These are phyloP conservation scores for Saccharomyces kudriavzevii DNA, from an alignment of 805 yeast species.

Conservation along the genomic window DNA sequence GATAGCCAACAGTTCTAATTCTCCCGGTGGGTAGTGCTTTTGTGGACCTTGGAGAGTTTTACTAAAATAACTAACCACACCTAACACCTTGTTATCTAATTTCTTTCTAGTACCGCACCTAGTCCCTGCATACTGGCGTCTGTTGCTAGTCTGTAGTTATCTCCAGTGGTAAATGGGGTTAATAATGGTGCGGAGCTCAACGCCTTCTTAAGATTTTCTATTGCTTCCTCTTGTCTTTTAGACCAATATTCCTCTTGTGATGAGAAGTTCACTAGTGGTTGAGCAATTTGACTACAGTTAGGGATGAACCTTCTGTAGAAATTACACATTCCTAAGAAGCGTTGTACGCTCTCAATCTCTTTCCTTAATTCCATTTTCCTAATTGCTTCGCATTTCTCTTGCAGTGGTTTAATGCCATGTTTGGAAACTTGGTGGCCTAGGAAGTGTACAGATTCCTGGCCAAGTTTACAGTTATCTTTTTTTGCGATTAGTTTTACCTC, in stretches of 20 bases:
- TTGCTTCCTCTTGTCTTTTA: constrained; percentile 1
- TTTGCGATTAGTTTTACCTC: constrained; percentile 8
- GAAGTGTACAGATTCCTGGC: constrained; percentile 6
- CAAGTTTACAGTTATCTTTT: constrained; percentile 11
- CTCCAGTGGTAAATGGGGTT: constrained; percentile 2
- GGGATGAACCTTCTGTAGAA: constrained; percentile 13
- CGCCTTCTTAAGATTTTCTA: background rate
- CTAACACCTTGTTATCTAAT: constrained; percentile 3
- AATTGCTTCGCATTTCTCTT: constrained; percentile 12
- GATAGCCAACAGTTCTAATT: constrained; percentile 11
- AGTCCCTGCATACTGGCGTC: constrained; percentile 10
- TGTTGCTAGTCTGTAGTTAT: constrained; percentile 6
- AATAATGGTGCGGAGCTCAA: constrained; percentile 2
- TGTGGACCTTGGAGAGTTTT: constrained; percentile 6
- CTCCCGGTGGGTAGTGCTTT: constrained; percentile 8
- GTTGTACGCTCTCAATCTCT: constrained; percentile 10
- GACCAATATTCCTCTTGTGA: constrained; percentile 4
- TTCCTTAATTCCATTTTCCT: constrained; percentile 1
- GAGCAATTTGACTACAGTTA: constrained; percentile 5
- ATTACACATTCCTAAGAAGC: constrained; percentile 12
- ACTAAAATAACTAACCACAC: constrained; percentile 10
- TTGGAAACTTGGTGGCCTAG: constrained; percentile 1
- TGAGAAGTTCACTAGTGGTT: constrained; percentile 6
- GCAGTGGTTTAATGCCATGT: constrained; percentile 8
- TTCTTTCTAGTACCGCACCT: constrained; percentile 14